Conservation (phyloP, 129 eudicot species). For the carrot (Daucus carota) region DH1_v3.0 NC_030381.2:44905501-44906000, state of each 20-base stretch:
- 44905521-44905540: background rate
- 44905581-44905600: background rate
- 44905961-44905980: constrained; percentile 35
- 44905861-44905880: constrained; percentile 67
- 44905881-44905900: constrained; percentile 86
- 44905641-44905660: background rate
- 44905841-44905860: background rate
- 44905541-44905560: background rate
- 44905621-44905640: background rate
- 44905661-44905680: background rate
- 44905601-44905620: background rate
- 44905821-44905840: background rate
- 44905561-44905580: background rate
- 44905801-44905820: background rate
- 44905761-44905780: background rate
- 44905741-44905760: no score
- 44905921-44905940: constrained; percentile 91
- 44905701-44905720: background rate
- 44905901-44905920: constrained; percentile 79
- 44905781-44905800: background rate
- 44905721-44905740: background rate
- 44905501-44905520: constrained; percentile 2
- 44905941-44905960: constrained; percentile 93
- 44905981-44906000: background rate
- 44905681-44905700: background rate